Percentiles rank a stretch among this genome's conserved stretches.
Evolutionary conservation across 495 filamentous ascomycete species (phyloP).

Genomic region (Penicillium herquei): DNA sequence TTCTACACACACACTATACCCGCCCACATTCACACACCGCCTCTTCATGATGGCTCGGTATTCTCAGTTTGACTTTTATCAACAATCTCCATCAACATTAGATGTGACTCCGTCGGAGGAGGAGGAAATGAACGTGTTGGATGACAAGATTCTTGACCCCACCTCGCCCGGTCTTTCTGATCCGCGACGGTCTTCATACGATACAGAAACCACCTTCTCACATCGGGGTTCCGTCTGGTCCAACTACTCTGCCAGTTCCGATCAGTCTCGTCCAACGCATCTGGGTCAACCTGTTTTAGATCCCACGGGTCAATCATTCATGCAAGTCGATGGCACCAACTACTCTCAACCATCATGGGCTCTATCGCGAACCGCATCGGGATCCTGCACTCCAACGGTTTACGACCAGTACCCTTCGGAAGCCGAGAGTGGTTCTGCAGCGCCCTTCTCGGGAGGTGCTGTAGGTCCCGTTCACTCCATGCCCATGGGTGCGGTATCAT

Average conservation of each 20-base stretch:
- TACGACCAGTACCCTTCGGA: constrained; percentile 67
- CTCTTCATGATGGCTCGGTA: constrained; percentile 44
- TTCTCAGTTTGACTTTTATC: constrained; percentile 58
- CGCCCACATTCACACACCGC: constrained; percentile 20
- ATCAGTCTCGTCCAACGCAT: constrained; percentile 38
- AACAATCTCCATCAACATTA: constrained; percentile 59
- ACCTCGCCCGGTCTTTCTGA: constrained; percentile 67
- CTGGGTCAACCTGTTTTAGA: constrained; percentile 37
- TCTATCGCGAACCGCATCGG: constrained; percentile 42
- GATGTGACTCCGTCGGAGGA: constrained; percentile 71
- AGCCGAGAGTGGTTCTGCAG: constrained; percentile 55
- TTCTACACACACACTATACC: constrained; percentile 3
- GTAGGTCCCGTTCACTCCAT: constrained; percentile 49
- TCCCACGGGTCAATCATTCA: constrained; percentile 49
- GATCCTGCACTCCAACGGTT: constrained; percentile 59
- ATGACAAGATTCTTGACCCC: constrained; percentile 80
- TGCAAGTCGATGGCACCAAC: constrained; percentile 56
- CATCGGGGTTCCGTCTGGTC: constrained; percentile 75
- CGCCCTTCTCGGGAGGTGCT: constrained; percentile 52
- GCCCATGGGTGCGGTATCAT: constrained; percentile 46
- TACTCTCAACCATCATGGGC: constrained; percentile 40
- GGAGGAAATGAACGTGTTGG: constrained; percentile 77
- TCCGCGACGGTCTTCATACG: constrained; percentile 69
- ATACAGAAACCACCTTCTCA: constrained; percentile 64
- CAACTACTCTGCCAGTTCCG: constrained; percentile 56